A percentile compares a stretch with the other conserved stretches of the same genome.
Conservation (phyloP, 805 yeast species). For the Wickerhamiella sorbophila region DNA sequence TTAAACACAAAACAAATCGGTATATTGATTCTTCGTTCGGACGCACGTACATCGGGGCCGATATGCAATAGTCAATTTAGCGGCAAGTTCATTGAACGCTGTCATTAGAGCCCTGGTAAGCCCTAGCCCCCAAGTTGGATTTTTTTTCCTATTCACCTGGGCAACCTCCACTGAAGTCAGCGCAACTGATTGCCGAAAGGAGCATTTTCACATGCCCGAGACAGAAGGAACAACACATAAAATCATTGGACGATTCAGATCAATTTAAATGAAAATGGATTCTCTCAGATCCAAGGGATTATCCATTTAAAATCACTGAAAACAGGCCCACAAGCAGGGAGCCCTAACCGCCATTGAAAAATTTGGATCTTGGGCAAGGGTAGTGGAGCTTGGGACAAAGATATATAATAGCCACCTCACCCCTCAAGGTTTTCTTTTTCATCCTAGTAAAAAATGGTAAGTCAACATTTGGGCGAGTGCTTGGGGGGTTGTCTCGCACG, state of each 20-base stretch:
- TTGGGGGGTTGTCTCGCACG: no score
- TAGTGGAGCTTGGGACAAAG: neutral
- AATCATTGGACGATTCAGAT: neutral
- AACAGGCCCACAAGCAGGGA: neutral
- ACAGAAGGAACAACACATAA: no score
- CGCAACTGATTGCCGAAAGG: neutral
- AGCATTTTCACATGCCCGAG: no score
- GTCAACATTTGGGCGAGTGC: neutral
- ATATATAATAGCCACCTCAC: constrained; percentile 1
- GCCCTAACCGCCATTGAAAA: constrained; percentile 4
- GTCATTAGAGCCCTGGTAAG: neutral
- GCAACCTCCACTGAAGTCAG: neutral
- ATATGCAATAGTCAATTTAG: no score
- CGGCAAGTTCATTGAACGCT: neutral
- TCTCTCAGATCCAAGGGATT: neutral
- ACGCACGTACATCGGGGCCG: no score
- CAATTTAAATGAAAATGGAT: no score
- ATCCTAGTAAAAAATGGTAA: constrained; percentile 6
- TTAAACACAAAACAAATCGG: no score
- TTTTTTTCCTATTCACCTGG: neutral
- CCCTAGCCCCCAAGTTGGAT: neutral
- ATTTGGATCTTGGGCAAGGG: neutral
- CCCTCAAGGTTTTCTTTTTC: constrained; percentile 12
- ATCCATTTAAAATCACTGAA: neutral
- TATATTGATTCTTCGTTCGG: no score